Percentiles rank a stretch among this genome's conserved stretches.
phyloP scores from a whole-genome alignment of 257 asterid genomes.

The Solanum sejunctum region DNA sequence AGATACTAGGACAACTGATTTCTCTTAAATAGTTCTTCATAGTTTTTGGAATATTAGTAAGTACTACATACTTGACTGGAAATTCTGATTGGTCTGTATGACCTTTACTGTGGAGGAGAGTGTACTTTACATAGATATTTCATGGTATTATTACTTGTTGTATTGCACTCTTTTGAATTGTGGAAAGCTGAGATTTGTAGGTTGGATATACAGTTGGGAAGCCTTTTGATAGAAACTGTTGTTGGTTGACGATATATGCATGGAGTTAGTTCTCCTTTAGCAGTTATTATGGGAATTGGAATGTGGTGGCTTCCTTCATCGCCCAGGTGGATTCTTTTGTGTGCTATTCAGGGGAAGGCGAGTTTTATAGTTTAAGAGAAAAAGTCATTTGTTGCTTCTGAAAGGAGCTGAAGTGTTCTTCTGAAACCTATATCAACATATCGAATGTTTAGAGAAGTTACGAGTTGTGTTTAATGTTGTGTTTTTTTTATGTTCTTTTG shows the following conservation, averaged over 20 bases:
- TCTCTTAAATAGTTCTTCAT: slow-evolving; percentile 88
- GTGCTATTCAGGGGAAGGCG: slow-evolving; percentile 77
- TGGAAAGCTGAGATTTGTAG: slow-evolving; percentile 26
- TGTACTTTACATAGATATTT: background rate
- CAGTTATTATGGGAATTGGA: slow-evolving; percentile 85
- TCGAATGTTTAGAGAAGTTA: no score
- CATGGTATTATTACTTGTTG: background rate
- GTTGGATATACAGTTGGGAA: slow-evolving; percentile 66
- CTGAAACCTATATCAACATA: no score
- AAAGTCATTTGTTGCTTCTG: slow-evolving; percentile 53
- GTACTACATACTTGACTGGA: slow-evolving; percentile 14
- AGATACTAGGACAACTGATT: slow-evolving; percentile 78
- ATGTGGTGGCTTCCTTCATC: slow-evolving; percentile 97
- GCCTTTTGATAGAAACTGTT: slow-evolving; percentile 59
- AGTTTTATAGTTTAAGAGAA: slow-evolving; percentile 36
- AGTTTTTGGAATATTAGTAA: slow-evolving; percentile 94
- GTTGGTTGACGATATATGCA: slow-evolving; percentile 81
- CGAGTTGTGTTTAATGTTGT: no score
- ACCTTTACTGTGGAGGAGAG: background rate
- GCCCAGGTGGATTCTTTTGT: slow-evolving; percentile 91
- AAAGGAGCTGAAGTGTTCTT: no score
- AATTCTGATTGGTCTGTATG: background rate
- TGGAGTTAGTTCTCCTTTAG: slow-evolving; percentile 58
- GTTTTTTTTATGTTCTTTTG: no score
- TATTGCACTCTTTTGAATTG: slow-evolving; percentile 3